Evolutionary conservation across 2,329 filamentous ascomycete genomes (phyloP), one percentile per base, ranked within the genome.

Genomic region (Exophiala alcalophila): DNA sequence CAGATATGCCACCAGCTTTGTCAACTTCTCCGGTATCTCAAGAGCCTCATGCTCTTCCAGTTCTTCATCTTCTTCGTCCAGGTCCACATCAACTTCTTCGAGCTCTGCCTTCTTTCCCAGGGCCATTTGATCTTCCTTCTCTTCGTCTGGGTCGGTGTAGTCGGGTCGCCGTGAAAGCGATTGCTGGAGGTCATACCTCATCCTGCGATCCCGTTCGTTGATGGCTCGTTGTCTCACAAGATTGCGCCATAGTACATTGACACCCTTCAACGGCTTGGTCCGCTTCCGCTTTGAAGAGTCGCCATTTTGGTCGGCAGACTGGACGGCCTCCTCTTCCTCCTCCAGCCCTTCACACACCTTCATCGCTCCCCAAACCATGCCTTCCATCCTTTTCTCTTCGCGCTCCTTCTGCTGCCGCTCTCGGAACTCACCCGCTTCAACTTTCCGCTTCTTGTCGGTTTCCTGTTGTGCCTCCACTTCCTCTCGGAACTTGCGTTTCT

Each of bases 221-320:
- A 86, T 80, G 52, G 84, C 78, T 21, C 87, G 75, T 42, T 78
- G 71, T 23, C 81, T 80, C 7, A 89, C 73, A 4, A 95, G 69
- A 1, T 83, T 82, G 0, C 92, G 78, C 73, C 88, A 96, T 4
- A 94, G 71, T 1, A 97, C 70, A 28, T 87, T 84, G 48, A 94
- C 78, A 19, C 79, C 75, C 47, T 77, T 80, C 9, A 86, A 70
- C 20, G 77, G 80, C 44, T 73, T 72, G 4, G 65, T 66, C n/a
- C 47, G 56, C 5, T 60, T 46, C 26, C 45, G 55, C 30, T 34
- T 35, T 7, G 19, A n/a, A 8, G 35, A n/a, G 18, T 24, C 33
- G 16, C 30, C 15, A 9, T 24, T 32, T 11, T 21, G 14, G 19
- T 29, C 38, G 6, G 26, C 34, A 58, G 55, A 18, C 40, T 43